These are phyloP conservation scores for Rhodotorula sp. DNA, from an alignment of 1,284 basidiomycete genomes.

Conservation along the genomic window DNA sequence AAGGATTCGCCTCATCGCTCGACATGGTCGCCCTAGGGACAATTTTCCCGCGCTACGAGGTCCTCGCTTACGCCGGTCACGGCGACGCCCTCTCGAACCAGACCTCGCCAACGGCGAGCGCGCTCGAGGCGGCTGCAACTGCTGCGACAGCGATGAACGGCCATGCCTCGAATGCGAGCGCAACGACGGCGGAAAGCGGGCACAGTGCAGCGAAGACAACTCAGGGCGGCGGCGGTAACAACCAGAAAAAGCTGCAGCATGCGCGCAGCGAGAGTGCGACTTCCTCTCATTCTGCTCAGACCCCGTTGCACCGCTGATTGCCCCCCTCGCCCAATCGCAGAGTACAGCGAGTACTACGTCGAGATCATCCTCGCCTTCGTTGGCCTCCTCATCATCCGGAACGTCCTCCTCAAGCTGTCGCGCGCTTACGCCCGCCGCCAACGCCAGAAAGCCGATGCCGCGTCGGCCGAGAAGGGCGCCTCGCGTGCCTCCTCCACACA, in stretches of 20 bases:
- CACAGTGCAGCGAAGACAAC: not conserved
- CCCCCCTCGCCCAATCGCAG: not conserved
- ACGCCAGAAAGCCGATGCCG: not conserved
- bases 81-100: not conserved
- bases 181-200: not conserved
- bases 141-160: not conserved
- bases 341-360: conserved; percentile 25
- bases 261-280: not conserved
- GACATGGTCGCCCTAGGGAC: not conserved
- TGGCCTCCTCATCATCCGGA: conserved; percentile 28
- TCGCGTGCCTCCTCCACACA: not conserved
- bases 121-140: not conserved
- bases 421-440: conserved; percentile 9
- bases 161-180: not conserved
- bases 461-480: not conserved
- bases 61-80: not conserved
- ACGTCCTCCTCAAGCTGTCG: conserved; percentile 12
- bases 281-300: not conserved
- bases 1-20: too few species aligned
- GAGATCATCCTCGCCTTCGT: conserved; percentile 21
- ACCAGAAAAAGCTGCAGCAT: not conserved
- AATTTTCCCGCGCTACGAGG: not conserved
- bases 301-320: not conserved
- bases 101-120: not conserved
- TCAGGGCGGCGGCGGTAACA: not conserved